Evolutionary conservation across 352 stramenopile genomes (phyloP).

Genomic region (Globisporangium splendens): DNA sequence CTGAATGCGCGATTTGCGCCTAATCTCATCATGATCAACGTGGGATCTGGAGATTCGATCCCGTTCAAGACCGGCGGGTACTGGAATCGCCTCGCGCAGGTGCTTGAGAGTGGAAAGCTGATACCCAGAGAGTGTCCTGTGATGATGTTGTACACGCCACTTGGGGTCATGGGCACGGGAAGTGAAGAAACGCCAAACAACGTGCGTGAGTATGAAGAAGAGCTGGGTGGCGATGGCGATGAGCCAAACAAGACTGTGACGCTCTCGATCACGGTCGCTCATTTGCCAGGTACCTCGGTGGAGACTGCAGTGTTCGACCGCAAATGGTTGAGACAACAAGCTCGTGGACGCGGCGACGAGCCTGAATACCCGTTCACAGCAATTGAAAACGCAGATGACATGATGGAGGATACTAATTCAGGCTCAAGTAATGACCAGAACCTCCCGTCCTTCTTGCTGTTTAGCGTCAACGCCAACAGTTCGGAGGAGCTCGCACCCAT

Average conservation of each 20-base stretch:
- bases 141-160: slow-evolving; percentile 32
- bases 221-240: slow-evolving; percentile 7
- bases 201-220: slow-evolving; percentile 10
- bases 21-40: slow-evolving; percentile 33
- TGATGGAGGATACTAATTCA: background rate
- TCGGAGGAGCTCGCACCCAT: slow-evolving; percentile 33
- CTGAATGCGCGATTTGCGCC: slow-evolving; percentile 36
- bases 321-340: slow-evolving; percentile 40
- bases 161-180: slow-evolving; percentile 20
- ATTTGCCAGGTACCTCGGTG: slow-evolving; percentile 43
- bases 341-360: slow-evolving; percentile 26
- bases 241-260: slow-evolving; percentile 12
- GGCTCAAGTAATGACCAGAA: background rate
- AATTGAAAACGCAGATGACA: background rate
- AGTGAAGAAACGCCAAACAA: slow-evolving; percentile 3
- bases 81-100: slow-evolving; percentile 34
- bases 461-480: slow-evolving; percentile 49
- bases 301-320: slow-evolving; percentile 46
- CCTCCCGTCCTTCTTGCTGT: slow-evolving; percentile 47
- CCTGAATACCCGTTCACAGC: slow-evolving; percentile 31
- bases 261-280: slow-evolving; percentile 35
- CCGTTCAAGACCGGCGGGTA: slow-evolving; percentile 29
- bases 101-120: slow-evolving; percentile 31
- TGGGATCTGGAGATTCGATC: slow-evolving; percentile 21
- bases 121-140: slow-evolving; percentile 37